Conservation (phyloP, 345 rosid genomes). For the Brassica rapa region DNA sequence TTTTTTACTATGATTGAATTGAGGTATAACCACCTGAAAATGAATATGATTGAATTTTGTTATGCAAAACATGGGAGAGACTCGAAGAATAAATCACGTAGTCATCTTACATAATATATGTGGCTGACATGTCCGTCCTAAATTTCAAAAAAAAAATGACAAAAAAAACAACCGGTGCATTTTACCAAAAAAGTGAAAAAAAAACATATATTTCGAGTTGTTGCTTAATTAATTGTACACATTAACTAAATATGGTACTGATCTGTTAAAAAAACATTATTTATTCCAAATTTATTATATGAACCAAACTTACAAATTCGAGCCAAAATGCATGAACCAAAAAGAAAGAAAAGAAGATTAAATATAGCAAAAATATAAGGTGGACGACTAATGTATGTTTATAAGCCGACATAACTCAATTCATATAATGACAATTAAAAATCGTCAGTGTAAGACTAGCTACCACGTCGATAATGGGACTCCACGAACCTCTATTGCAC, state of each 20-base stretch:
- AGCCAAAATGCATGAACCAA: too few species aligned
- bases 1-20: not conserved
- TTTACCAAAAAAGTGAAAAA: not conserved
- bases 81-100: not conserved
- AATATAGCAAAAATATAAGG: not conserved
- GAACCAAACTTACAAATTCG: not conserved
- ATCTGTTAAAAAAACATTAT: not conserved
- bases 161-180: constrained; percentile 8
- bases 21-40: not conserved
- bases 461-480: constrained; percentile 33
- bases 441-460: not conserved
- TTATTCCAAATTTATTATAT: too few species aligned
- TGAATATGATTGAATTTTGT: not conserved
- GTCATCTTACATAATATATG: not conserved
- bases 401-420: not conserved
- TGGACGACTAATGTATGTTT: not conserved
- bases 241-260: too few species aligned
- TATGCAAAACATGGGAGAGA: constrained; percentile 4
- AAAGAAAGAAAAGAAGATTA: too few species aligned
- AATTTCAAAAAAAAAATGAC: not conserved
- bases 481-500: constrained; percentile 29
- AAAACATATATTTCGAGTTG: not conserved
- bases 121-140: constrained; percentile 15
- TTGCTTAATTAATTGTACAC: not conserved
- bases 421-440: not conserved